Conservation (phyloP, 805 yeast species). For the Tetrapisispora arboricola region DNA sequence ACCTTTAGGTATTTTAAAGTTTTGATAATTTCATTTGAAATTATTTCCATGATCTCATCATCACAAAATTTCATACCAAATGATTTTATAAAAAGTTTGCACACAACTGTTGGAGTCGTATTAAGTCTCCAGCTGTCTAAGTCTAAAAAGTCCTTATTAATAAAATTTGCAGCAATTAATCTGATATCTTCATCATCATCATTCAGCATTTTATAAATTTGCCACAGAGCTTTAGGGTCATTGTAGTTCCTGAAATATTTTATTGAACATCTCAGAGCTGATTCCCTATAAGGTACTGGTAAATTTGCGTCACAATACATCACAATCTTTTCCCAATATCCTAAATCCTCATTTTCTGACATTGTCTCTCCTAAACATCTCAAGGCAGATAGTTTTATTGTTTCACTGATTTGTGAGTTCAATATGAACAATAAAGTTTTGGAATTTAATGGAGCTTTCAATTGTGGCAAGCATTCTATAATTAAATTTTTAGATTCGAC, state of each 20-base stretch:
- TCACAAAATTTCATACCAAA: constrained; percentile 1
- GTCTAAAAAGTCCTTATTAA: constrained; percentile 28
- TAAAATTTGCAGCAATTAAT: constrained; percentile 33
- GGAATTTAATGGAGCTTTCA: constrained; percentile 13
- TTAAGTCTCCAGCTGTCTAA: constrained; percentile 5
- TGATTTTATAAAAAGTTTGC: constrained; percentile 18
- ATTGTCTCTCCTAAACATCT: constrained; percentile 43
- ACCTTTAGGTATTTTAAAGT: too few relatives aligned
- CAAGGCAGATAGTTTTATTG: constrained; percentile 38
- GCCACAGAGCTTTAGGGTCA: constrained; percentile 12
- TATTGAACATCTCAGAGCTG: constrained; percentile 18
- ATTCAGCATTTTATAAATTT: constrained; percentile 32
- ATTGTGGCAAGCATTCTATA: constrained; percentile 27
- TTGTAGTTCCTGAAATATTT: constrained; percentile 6
- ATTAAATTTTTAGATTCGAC: constrained; percentile 37
- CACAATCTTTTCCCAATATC: constrained; percentile 6
- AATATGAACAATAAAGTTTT: constrained; percentile 17
- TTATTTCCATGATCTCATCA: not conserved
- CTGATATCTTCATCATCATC: constrained; percentile 67
- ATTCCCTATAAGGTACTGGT: constrained; percentile 17
- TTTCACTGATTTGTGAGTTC: constrained; percentile 33
- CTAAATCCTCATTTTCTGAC: constrained; percentile 11
- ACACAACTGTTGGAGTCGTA: constrained; percentile 28
- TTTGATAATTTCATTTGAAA: not conserved
- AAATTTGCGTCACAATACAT: constrained; percentile 14